These are phyloP conservation scores for Nannizzia gypsea DNA, from an alignment of 2,329 filamentous ascomycete species.

Conservation along the genomic window DNA sequence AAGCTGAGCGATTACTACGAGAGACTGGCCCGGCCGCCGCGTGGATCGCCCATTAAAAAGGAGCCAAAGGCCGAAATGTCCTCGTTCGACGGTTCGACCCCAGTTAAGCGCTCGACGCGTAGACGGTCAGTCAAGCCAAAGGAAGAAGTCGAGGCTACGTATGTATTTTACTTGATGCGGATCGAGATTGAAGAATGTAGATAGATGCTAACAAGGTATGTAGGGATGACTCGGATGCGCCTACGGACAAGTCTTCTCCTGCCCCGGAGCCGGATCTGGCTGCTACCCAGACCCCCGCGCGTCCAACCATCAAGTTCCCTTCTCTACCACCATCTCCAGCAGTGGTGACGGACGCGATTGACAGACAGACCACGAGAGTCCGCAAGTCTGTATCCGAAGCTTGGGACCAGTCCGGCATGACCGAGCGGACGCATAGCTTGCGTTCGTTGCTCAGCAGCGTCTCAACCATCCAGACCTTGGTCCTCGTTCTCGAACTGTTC, in stretches of 20 bases:
- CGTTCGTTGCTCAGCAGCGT: slow-evolving; percentile 59
- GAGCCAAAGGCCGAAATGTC: slow-evolving; percentile 31
- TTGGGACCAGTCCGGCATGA: slow-evolving; percentile 27
- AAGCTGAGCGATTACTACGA: slow-evolving; percentile 65
- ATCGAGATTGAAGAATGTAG: no score
- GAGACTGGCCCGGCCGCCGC: slow-evolving; percentile 30
- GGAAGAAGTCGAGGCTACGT: slow-evolving; percentile 24
- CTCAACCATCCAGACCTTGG: slow-evolving; percentile 52
- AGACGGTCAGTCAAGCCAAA: slow-evolving; percentile 34
- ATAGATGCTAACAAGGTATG: neutral
- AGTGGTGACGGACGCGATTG: slow-evolving; percentile 63
- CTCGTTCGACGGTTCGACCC: slow-evolving; percentile 23
- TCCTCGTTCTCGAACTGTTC: slow-evolving; percentile 58
- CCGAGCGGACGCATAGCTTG: slow-evolving; percentile 46
- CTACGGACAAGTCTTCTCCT: slow-evolving; percentile 35
- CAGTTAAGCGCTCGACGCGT: slow-evolving; percentile 24
- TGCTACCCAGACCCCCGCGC: slow-evolving; percentile 21
- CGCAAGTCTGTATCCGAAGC: slow-evolving; percentile 25
- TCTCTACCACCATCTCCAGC: slow-evolving; percentile 71
- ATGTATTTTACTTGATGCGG: slow-evolving; percentile 8
- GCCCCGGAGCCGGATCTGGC: slow-evolving; percentile 33
- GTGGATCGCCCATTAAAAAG: slow-evolving; percentile 40
- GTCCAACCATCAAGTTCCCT: slow-evolving; percentile 39
- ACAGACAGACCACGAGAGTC: slow-evolving; percentile 43
- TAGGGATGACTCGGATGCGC: slow-evolving; percentile 18